phyloP scores from a whole-genome alignment of 345 rosid genomes.

The Gossypium turneri region DNA sequence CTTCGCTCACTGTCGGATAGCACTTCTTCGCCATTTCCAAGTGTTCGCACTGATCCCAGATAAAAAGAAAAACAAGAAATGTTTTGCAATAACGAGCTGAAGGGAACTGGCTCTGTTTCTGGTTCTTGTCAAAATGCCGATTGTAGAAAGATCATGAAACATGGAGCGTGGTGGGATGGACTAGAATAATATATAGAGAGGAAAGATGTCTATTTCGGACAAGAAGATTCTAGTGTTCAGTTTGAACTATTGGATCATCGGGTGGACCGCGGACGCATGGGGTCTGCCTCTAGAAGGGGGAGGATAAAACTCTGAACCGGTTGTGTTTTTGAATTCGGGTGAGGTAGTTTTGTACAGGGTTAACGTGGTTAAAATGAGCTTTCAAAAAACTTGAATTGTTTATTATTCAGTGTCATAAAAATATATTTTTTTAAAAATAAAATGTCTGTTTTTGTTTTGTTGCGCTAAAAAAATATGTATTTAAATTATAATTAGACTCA shows the following conservation, averaged over 20 bases:
- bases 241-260: not conserved
- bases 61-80: not conserved
- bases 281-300: not conserved
- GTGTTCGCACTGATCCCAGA: not conserved
- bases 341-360: too few relatives aligned
- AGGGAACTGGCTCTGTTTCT: not conserved
- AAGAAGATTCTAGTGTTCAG: slow-evolving; percentile 19
- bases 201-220: not conserved
- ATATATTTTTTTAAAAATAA: too few relatives aligned
- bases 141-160: not conserved
- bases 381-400: too few relatives aligned
- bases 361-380: too few relatives aligned
- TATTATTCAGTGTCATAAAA: too few relatives aligned
- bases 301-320: not conserved
- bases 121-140: not conserved
- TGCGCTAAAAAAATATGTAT: too few relatives aligned
- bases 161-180: not conserved
- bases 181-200: not conserved
- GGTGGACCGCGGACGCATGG: not conserved
- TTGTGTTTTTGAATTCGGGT: not conserved
- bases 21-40: slow-evolving; percentile 40
- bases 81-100: not conserved
- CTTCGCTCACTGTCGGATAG: slow-evolving; percentile 70
- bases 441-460: too few relatives aligned
- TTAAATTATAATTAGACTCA: too few relatives aligned